A percentile compares a stretch with the other conserved stretches of the same genome.
Evolutionary conservation across 1,139 yeast species (phyloP).

Genomic region (Yamadazyma diospyri): DNA sequence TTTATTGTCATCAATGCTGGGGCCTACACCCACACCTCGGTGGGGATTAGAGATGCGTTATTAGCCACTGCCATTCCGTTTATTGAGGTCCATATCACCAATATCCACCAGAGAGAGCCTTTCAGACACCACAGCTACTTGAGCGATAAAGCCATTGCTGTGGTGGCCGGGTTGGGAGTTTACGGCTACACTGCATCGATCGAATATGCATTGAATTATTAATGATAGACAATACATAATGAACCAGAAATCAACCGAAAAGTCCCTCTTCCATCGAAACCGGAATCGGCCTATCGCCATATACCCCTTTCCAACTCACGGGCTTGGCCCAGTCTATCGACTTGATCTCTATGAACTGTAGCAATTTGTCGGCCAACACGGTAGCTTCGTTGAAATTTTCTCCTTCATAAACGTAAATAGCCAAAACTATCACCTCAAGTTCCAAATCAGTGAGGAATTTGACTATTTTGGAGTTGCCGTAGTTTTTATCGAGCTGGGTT

Average conservation of each 20-base stretch:
- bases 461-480: conserved; percentile 18
- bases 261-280: conserved; percentile 73
- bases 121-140: conserved; percentile 49
- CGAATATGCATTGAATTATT: conserved; percentile 43
- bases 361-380: conserved; percentile 42
- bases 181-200: conserved; percentile 49
- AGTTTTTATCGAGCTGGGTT: conserved; percentile 7
- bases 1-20: conserved; percentile 48
- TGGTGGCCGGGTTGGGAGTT: conserved; percentile 46
- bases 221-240: conserved; percentile 5
- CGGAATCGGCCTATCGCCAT: conserved; percentile 70
- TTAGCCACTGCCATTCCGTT: conserved; percentile 46
- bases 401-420: conserved; percentile 77
- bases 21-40: conserved; percentile 50
- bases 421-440: conserved; percentile 19
- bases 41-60: conserved; percentile 48
- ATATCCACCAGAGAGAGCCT: conserved; percentile 47
- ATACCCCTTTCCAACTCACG: conserved; percentile 79
- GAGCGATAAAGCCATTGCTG: conserved; percentile 47
- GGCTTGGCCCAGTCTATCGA: conserved; percentile 48
- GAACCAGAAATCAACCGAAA: conserved; percentile 44
- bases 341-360: conserved; percentile 25
- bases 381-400: conserved; percentile 79
- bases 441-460: conserved; percentile 11
- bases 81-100: conserved; percentile 48